Evolutionary conservation across 768 basidiomycete species (phyloP).

Genomic region (Amylocystis lapponica): DNA sequence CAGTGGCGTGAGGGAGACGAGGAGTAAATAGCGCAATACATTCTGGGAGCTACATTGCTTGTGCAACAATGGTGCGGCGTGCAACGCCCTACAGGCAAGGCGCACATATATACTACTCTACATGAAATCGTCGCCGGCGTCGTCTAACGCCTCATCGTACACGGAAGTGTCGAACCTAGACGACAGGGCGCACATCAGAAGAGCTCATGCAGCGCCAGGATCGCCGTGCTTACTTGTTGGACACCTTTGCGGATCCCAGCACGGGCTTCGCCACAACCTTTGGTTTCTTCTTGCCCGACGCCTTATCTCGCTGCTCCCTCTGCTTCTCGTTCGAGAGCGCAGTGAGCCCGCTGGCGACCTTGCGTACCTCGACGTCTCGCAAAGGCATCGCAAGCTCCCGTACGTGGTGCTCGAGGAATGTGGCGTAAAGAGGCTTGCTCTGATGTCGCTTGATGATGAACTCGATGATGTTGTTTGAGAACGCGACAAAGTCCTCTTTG

Average conservation of each 20-base stretch:
- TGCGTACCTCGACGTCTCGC: slow-evolving; percentile 88
- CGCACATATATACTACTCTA: slow-evolving; percentile 29
- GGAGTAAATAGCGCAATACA: slow-evolving; percentile 4
- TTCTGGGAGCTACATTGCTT: not conserved
- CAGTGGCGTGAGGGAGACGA: slow-evolving; percentile 38
- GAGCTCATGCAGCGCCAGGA: not conserved
- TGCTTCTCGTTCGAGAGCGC: slow-evolving; percentile 94
- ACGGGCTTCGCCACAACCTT: slow-evolving; percentile 67
- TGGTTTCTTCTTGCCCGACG: slow-evolving; percentile 86
- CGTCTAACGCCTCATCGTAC: slow-evolving; percentile 90
- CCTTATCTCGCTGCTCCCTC: slow-evolving; percentile 80
- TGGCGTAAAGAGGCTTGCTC: slow-evolving; percentile 72
- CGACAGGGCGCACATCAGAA: slow-evolving; percentile 11
- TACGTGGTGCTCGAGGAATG: slow-evolving; percentile 81
- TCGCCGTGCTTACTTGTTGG: slow-evolving; percentile 45
- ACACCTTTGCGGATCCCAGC: slow-evolving; percentile 65
- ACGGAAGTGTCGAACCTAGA: slow-evolving; percentile 67
- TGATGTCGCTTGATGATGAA: slow-evolving; percentile 74
- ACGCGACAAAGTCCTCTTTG: slow-evolving; percentile 77
- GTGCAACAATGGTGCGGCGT: not conserved
- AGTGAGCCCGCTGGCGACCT: slow-evolving; percentile 78
- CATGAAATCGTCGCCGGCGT: slow-evolving; percentile 94
- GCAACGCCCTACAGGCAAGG: not conserved
- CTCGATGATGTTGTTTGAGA: slow-evolving; percentile 73
- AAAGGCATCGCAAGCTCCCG: slow-evolving; percentile 71